Evolutionary conservation across 2,329 filamentous ascomycete genomes (phyloP), one percentile per base, ranked within the genome.

Genomic region (Xylaria sp.): DNA sequence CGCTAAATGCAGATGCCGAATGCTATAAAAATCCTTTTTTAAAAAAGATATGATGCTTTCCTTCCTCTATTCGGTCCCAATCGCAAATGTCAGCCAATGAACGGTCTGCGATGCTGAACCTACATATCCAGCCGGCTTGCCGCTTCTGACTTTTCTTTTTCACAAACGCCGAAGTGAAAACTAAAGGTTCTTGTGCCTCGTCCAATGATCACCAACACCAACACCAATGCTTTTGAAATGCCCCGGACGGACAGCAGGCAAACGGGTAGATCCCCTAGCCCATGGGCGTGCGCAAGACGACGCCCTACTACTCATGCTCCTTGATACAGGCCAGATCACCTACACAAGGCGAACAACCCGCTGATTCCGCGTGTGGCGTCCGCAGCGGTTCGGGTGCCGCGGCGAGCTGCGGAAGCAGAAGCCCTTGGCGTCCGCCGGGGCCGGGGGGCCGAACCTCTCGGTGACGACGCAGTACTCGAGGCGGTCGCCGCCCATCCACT

Each of bases 361-460:
- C 71, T 77, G 76, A 58, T 78, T 76, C 21, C 75, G 68, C 47
- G 77, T 78, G 71, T 90, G 88, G 24, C 88, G 82, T 8, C 88
- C 88, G 73, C 88, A 90, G 30, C 86, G 82, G 65, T 82, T 81
- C 30, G 85, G 84, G 71, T 90, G 86, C 73, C 85, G 85, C 17
- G 88, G 88, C 58, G 86, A 89, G 75, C 85, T 87, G 77, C 87
- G 85, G 76, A 85, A 88, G 79, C 88, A 90, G 64, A 84, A 85
- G 27, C 81, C 76, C 75, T 82, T 84, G 6, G 85, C 83, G 2
- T 81, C 82, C 36, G 81, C 79, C 3, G 76, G 78, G 0, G 88
- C 86, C 9, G 78, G 79, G 19, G 79, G 78, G 45, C 88, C 88
- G 72, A 85, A 90, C 75, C 85, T 85, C 74, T 86, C 82, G 75